Conservation (phyloP, 1,284 basidiomycete species). For the Naganishia sp. region DNA sequence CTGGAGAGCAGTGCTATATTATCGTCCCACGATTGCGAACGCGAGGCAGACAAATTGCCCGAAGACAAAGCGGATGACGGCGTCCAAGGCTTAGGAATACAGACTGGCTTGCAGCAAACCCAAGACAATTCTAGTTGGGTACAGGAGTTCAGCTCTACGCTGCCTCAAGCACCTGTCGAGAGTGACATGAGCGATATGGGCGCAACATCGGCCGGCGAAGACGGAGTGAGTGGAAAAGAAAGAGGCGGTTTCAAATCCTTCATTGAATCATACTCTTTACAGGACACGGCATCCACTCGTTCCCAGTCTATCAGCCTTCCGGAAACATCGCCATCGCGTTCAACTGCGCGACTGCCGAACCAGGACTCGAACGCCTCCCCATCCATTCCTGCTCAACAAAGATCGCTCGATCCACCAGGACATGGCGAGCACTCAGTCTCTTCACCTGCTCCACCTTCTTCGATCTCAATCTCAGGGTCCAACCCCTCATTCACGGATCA, state of each 20-base stretch:
- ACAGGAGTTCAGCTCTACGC: constrained; percentile 11
- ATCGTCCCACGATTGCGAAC: constrained; percentile 4
- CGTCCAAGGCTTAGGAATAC: neutral
- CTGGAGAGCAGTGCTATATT: constrained; percentile 19
- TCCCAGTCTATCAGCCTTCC: constrained; percentile 51
- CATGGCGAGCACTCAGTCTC: constrained; percentile 37
- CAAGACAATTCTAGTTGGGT: constrained; percentile 16
- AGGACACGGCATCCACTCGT: constrained; percentile 44
- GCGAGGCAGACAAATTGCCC: neutral
- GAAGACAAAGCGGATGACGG: neutral
- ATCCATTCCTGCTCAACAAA: constrained; percentile 34
- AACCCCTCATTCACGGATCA: constrained; percentile 17
- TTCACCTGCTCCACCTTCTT: constrained; percentile 24
- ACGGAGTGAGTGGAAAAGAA: constrained; percentile 32
- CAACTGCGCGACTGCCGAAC: constrained; percentile 36
- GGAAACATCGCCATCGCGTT: constrained; percentile 37
- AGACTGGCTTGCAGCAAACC: neutral
- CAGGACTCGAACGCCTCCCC: constrained; percentile 24
- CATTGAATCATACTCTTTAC: neutral
- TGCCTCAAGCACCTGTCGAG: constrained; percentile 6
- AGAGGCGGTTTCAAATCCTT: neutral
- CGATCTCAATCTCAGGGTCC: constrained; percentile 10
- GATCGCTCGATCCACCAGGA: constrained; percentile 35
- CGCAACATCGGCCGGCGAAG: constrained; percentile 41
- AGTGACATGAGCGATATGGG: constrained; percentile 29